Base-by-base conservation (phyloP, 2,329 filamentous ascomycete genomes). In the Aspergillus brasiliensis region DNA sequence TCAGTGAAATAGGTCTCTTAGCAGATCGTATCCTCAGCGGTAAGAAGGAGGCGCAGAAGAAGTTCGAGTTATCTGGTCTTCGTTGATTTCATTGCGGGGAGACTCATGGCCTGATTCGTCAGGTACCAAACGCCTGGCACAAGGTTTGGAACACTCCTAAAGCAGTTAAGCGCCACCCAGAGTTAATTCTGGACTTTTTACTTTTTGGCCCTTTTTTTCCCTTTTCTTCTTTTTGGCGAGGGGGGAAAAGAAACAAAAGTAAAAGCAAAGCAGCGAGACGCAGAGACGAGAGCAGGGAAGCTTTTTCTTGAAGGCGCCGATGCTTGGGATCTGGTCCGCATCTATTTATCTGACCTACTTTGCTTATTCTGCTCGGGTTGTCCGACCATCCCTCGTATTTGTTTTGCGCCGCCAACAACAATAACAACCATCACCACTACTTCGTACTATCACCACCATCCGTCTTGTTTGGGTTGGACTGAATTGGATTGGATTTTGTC, bases 371-470 rank as follows among this genome's bases (percentile, higher is more conserved):
- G 27, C 47, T 57, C 40, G 19, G 34, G 42, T 48, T 55, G 51
- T 51, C 56, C 47, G 47, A 55, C 48, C 49, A 28, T 53, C 25
- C 19, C 58, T 59, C 47, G 42, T 49, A 51, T 62, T 48, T 48
- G 21, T 28, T 58, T 60, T 59, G 38, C 53, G 59, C 44, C 55
- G 58, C 53, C 61, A 57, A 62, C 56, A 61, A 64, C 53, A 27
- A 13, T 15, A 27, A 13, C 52, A 56, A 34, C 13, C 31, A 34
- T 11, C 31, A 13, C 10, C 31, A 34, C 28, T 31, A 0, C n/a
- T 13, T 23, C 34, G 17, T n/a, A 49, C 21, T 25, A 34, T 15
- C 54, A 28, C 42, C 52, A 34, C 21, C 17, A 3, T 10, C 4
- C 28, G 17, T 38, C 31, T 31, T 25, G 31, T 34, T 34, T 34